These are phyloP conservation scores for Fusarium nisikadoi DNA, from an alignment of 2,329 filamentous ascomycete species.

Conservation along the genomic window DNA sequence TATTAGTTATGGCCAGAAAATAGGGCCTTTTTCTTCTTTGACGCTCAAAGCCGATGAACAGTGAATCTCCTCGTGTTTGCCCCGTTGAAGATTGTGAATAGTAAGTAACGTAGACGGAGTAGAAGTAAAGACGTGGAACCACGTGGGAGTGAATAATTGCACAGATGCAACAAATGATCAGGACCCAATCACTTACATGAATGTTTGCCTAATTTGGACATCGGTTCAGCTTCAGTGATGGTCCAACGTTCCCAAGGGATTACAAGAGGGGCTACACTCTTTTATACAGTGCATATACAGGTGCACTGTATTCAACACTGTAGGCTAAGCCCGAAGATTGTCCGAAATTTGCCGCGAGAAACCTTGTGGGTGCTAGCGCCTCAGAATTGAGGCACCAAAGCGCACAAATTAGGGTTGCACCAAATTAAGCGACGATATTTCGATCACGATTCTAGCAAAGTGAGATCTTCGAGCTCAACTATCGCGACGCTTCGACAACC, in stretches of 20 bases:
- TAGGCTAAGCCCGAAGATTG: background rate
- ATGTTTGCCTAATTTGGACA: slow-evolving; percentile 20
- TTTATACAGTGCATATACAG: background rate
- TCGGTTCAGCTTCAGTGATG: background rate
- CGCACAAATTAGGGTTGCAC: slow-evolving; percentile 56
- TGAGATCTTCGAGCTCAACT: slow-evolving; percentile 27
- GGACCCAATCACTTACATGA: slow-evolving; percentile 14
- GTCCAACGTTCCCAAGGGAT: background rate
- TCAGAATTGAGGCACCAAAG: slow-evolving; percentile 27
- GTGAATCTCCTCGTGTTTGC: background rate
- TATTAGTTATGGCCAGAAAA: slow-evolving; percentile 6
- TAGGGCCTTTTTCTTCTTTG: background rate
- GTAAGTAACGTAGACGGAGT: background rate
- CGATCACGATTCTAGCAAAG: slow-evolving; percentile 4
- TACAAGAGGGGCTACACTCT: background rate
- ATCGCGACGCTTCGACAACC: slow-evolving; percentile 46
- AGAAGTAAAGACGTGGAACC: background rate
- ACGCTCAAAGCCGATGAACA: background rate
- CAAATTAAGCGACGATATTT: slow-evolving; percentile 56
- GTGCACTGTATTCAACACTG: background rate
- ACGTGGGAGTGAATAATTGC: background rate
- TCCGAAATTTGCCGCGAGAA: background rate
- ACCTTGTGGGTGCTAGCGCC: slow-evolving; percentile 10
- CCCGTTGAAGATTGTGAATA: no score
- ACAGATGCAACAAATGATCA: background rate